Evolutionary conservation across 352 stramenopile genomes (phyloP).

Genomic region (Aphanomyces invadans): DNA sequence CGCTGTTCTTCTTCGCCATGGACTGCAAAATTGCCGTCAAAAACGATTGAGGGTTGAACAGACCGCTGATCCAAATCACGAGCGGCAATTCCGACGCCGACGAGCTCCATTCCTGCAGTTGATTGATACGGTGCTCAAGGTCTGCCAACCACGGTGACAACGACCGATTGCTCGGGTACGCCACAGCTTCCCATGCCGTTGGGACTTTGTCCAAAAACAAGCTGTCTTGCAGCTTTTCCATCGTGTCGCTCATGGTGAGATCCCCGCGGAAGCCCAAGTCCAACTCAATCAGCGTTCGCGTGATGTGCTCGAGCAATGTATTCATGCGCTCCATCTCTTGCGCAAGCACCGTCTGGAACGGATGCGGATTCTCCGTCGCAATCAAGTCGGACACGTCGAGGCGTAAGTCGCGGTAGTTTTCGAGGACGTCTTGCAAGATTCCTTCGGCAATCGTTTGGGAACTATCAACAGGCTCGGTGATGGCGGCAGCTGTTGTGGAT

Average conservation of each 20-base stretch:
- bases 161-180: constrained; percentile 70
- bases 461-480: constrained; percentile 31
- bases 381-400: constrained; percentile 79
- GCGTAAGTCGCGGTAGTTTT: constrained; percentile 80
- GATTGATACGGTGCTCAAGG: constrained; percentile 72
- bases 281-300: constrained; percentile 63
- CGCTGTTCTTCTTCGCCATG: constrained; percentile 53
- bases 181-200: constrained; percentile 55
- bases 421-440: constrained; percentile 85
- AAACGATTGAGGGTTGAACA: constrained; percentile 84
- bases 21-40: constrained; percentile 76
- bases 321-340: constrained; percentile 90
- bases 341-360: constrained; percentile 85
- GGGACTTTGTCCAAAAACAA: constrained; percentile 76
- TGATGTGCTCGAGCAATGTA: constrained; percentile 64
- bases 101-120: constrained; percentile 82
- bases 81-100: constrained; percentile 68
- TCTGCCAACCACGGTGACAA: constrained; percentile 80
- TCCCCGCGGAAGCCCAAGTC: constrained; percentile 85
- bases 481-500: neutral
- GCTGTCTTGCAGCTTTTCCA: constrained; percentile 75
- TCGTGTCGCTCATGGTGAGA: constrained; percentile 77
- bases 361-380: constrained; percentile 72
- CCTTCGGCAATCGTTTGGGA: constrained; percentile 77
- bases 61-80: constrained; percentile 73